Evolutionary conservation across 2,329 filamentous ascomycete species (phyloP), one percentile per base, ranked within the genome.

Genomic region (Cladobotryum protrusum): DNA sequence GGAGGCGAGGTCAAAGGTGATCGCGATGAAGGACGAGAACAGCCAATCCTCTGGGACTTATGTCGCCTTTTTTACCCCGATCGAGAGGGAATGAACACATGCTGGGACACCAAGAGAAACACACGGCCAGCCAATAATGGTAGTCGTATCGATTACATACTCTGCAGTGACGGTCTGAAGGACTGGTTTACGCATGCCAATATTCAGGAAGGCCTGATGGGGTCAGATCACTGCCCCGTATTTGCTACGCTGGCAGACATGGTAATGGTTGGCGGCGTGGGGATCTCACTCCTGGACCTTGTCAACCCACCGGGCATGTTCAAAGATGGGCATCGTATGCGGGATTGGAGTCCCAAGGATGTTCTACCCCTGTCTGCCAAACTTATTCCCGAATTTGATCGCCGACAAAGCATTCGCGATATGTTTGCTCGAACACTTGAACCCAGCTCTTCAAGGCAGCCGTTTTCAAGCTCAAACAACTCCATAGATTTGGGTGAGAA

Each of bases 171-270:
- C 37, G 78, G 80, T 34, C 87, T 96, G 73, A 87, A 84, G 60
- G 72, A 79, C 46, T 96, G 91, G 89, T 87, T 96, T 60, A 74
- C 72, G 20, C 81, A 84, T 40, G 81, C 89, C 6, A 84, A 96
- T 60, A 97, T 97, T 32, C 93, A 97, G 64, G 89, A 96, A 67
- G 91, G 91, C 0, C 72, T 97, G 18, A 86, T 95, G 78, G 93
- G 93, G 0, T 97, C 92, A 1, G 93, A 99, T 63, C 93, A 99
- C 66, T 99, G 93, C 60, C 93, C 93, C 0, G 92, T 97, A 1
- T 97, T 86, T 65, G 89, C 85, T 1, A 76, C 79, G 2, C 73
- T 95, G 19, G 81, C 83, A 15, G 81, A 91, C 34, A 72, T 62
- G 2, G 79, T 96, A 2, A 60, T 62, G 0, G 57, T 78, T 5